A percentile compares a stretch with the other conserved stretches of the same genome.
Conservation (phyloP, 2,329 filamentous ascomycete species). For the Arthrobotrys sinensis region DNA sequence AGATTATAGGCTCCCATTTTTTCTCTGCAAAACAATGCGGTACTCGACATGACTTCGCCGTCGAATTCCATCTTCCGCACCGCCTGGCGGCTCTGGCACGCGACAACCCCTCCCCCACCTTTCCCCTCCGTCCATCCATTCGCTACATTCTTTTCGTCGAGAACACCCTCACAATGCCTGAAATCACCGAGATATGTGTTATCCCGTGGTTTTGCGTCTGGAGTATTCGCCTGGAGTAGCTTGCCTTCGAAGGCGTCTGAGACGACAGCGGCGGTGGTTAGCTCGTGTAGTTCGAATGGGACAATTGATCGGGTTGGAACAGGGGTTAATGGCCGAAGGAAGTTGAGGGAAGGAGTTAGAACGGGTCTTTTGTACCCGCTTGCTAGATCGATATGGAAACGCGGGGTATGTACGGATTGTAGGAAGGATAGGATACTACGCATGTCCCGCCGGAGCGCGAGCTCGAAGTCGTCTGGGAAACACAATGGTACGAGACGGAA, state of each 20-base stretch:
- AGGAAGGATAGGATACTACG: slow-evolving; percentile 58
- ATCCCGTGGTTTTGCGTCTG: slow-evolving; percentile 63
- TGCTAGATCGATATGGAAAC: slow-evolving; percentile 59
- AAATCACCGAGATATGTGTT: slow-evolving; percentile 62
- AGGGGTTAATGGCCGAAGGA: slow-evolving; percentile 56
- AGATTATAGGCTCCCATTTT: neutral
- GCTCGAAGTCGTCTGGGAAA: slow-evolving; percentile 50
- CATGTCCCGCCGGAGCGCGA: slow-evolving; percentile 53
- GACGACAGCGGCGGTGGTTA: slow-evolving; percentile 62
- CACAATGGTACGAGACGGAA: slow-evolving; percentile 30
- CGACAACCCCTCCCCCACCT: slow-evolving; percentile 57
- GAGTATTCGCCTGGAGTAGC: slow-evolving; percentile 63
- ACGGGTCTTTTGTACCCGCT: slow-evolving; percentile 39
- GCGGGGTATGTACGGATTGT: slow-evolving; percentile 55
- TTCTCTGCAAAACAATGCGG: neutral
- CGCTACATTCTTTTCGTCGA: slow-evolving; percentile 44
- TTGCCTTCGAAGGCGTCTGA: slow-evolving; percentile 62
- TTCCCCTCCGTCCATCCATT: slow-evolving; percentile 34
- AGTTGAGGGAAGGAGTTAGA: slow-evolving; percentile 49
- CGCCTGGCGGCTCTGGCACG: slow-evolving; percentile 56
- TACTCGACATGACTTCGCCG: slow-evolving; percentile 14
- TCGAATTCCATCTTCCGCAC: slow-evolving; percentile 44
- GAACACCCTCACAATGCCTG: slow-evolving; percentile 31
- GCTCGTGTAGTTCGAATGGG: slow-evolving; percentile 55
- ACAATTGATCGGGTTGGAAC: slow-evolving; percentile 53